phyloP scores from a whole-genome alignment of 2,329 filamentous ascomycete genomes.

The Drechslerella dactyloides region DNA sequence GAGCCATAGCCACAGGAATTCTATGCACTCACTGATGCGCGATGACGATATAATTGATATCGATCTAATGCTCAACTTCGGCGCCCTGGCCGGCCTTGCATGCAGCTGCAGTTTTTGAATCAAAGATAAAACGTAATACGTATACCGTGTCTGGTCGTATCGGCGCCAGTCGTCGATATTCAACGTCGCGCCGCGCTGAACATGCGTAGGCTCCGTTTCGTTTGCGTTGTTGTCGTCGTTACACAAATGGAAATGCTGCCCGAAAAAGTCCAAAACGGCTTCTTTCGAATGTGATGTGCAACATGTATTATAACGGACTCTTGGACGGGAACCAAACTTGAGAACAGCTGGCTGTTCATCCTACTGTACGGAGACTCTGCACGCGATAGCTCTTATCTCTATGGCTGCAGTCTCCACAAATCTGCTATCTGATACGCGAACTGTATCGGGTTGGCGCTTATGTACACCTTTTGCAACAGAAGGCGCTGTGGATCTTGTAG shows the following conservation, averaged over 20 bases:
- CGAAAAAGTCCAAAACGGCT: constrained; percentile 15
- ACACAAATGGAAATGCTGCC: constrained; percentile 22
- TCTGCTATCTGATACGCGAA: constrained; percentile 20
- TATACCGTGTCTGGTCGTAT: no score
- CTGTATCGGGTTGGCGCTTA: constrained; percentile 40
- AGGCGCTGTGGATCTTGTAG: constrained; percentile 18
- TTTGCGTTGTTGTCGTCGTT: constrained; percentile 32
- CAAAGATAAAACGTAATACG: no score
- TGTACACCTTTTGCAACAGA: constrained; percentile 24
- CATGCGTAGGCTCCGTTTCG: neutral
- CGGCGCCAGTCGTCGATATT: neutral
- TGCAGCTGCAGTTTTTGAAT: no score
- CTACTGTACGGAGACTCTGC: neutral
- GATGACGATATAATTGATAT: no score
- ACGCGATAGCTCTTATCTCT: neutral
- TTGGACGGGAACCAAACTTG: neutral
- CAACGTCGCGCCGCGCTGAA: neutral
- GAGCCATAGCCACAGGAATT: no score
- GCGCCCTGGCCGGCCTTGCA: neutral
- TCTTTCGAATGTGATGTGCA: constrained; percentile 1
- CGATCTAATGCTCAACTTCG: neutral
- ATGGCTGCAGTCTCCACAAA: constrained; percentile 2
- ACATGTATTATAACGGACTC: neutral
- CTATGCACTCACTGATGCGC: no score
- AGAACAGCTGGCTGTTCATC: neutral